A percentile compares a stretch with the other conserved stretches of the same genome.
Conservation (phyloP, 345 rosid genomes). For the Eucalyptus brandiana region DNA sequence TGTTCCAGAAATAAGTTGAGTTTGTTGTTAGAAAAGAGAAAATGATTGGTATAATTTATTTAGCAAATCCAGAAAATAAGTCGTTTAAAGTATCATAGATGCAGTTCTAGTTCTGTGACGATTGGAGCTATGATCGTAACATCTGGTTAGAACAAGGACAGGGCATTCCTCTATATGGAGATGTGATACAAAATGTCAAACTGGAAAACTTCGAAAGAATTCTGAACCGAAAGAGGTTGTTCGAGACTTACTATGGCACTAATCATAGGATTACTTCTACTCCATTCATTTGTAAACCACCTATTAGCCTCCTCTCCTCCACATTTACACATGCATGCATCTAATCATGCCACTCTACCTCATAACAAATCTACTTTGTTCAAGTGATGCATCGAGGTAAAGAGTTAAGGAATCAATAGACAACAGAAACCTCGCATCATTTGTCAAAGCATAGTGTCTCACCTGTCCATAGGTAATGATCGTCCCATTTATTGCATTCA, state of each 20-base stretch:
- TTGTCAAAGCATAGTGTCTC: not conserved
- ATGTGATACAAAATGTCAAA: not conserved
- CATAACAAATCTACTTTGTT: not conserved
- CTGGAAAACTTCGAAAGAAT: not conserved
- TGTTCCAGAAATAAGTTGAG: constrained; percentile 11
- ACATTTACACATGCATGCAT: not conserved
- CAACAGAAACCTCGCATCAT: not conserved
- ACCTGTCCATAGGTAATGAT: constrained; percentile 92
- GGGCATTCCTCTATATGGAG: not conserved
- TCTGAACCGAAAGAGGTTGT: not conserved
- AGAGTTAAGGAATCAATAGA: not conserved
- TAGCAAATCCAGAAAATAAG: not conserved
- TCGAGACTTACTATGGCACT: not conserved
- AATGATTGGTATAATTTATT: not conserved
- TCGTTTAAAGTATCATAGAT: not conserved
- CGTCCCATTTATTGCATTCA: constrained; percentile 63
- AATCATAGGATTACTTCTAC: not conserved
- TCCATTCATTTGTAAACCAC: not conserved
- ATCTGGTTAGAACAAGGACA: not conserved
- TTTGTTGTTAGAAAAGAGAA: not conserved
- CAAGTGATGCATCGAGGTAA: not conserved
- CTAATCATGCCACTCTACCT: not conserved
- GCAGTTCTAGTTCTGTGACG: not conserved
- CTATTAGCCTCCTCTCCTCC: not conserved
- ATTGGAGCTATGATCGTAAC: not conserved